These are phyloP conservation scores for Beta corolliflora DNA, from an alignment of 179 eudicot genomes.

Conservation along the genomic window DNA sequence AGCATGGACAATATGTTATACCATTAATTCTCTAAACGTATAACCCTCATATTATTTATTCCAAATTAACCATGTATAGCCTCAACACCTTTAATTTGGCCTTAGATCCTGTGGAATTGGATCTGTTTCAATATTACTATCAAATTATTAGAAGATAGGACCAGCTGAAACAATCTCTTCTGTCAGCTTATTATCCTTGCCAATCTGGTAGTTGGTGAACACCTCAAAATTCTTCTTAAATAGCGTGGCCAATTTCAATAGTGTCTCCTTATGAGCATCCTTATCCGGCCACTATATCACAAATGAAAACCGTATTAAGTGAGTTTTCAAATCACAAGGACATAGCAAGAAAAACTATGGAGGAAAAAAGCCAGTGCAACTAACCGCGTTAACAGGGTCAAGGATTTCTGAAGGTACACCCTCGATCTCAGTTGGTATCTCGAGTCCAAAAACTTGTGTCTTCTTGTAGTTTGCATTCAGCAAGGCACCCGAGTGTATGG, in stretches of 20 bases:
- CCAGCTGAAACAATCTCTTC: conserved; percentile 87
- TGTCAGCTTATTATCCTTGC: conserved; percentile 64
- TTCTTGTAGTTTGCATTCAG: conserved; percentile 56
- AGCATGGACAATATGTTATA: neutral
- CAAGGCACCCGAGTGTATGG: conserved; percentile 82
- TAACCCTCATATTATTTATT: neutral
- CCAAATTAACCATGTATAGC: neutral
- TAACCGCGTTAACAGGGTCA: conserved; percentile 80
- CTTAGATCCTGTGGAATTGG: too few relatives aligned
- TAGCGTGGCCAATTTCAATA: conserved; percentile 69
- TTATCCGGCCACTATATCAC: conserved; percentile 72
- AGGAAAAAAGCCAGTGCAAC: conserved; percentile 20
- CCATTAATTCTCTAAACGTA: neutral
- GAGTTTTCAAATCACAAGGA: neutral
- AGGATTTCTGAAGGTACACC: conserved; percentile 95
- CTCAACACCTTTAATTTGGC: too few relatives aligned
- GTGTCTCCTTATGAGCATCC: conserved; percentile 60
- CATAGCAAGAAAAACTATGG: neutral
- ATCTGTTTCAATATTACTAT: neutral
- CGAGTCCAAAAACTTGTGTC: conserved; percentile 77
- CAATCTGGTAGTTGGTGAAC: conserved; percentile 68
- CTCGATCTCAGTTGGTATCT: conserved; percentile 68
- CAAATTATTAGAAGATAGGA: conserved; percentile 47
- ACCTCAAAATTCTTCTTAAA: conserved; percentile 87
- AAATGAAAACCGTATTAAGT: neutral